A percentile compares a stretch with the other conserved stretches of the same genome.
phyloP scores from a whole-genome alignment of 2,329 filamentous ascomycete species.

The Aphanoascus verrucosus region DNA sequence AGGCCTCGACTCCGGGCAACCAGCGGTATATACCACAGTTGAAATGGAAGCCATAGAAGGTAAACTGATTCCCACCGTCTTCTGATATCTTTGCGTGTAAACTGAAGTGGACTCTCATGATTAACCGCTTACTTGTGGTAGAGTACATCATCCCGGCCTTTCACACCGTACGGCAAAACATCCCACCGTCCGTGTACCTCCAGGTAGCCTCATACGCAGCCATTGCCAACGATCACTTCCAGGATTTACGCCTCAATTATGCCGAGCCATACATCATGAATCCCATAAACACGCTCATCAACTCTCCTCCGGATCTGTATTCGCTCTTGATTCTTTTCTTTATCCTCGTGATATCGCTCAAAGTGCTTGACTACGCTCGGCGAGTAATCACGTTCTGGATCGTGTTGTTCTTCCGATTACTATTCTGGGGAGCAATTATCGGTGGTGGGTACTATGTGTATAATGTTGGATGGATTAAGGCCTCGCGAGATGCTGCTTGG shows the following conservation, averaged over 20 bases:
- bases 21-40: no score
- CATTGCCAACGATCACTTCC: constrained; percentile 17
- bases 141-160: constrained; percentile 18
- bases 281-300: constrained; percentile 28
- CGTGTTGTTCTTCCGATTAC: constrained; percentile 50
- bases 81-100: no score
- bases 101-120: no score
- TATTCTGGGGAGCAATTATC: constrained; percentile 54
- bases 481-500: constrained; percentile 34
- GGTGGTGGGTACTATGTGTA: constrained; percentile 48
- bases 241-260: constrained; percentile 24
- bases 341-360: constrained; percentile 52
- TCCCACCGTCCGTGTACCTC: constrained; percentile 16
- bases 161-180: constrained; percentile 13
- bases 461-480: constrained; percentile 26
- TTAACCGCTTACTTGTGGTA: constrained; percentile 9
- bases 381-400: constrained; percentile 69
- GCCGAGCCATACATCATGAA: constrained; percentile 39
- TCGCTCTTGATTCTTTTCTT: constrained; percentile 43
- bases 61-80: no score
- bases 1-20: no score
- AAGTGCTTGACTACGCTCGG: constrained; percentile 57
- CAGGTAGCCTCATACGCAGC: constrained; percentile 16
- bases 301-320: constrained; percentile 28
- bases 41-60: no score